A percentile compares a stretch with the other conserved stretches of the same genome.
Conservation (phyloP, 495 filamentous ascomycete genomes). For the Lepidopterella palustris region DNA sequence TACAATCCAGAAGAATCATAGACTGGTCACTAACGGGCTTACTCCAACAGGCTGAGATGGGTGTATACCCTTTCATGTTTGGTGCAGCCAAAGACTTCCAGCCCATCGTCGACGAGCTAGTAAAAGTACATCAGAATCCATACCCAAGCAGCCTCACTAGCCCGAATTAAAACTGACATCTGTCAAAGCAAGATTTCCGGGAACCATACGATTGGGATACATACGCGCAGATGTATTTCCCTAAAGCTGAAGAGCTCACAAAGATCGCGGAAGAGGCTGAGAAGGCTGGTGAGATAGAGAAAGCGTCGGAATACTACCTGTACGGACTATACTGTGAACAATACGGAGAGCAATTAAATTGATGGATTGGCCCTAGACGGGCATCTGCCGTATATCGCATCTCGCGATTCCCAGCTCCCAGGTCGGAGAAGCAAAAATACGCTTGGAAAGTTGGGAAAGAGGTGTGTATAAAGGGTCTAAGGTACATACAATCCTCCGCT, state of each 20-base stretch:
- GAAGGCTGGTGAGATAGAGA: slow-evolving; percentile 39
- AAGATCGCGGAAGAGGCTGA: slow-evolving; percentile 44
- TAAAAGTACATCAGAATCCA: slow-evolving; percentile 39
- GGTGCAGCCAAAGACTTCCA: slow-evolving; percentile 63
- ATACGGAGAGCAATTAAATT: not conserved
- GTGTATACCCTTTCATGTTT: slow-evolving; percentile 77
- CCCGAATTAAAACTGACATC: slow-evolving; percentile 5
- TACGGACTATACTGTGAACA: not conserved
- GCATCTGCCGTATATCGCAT: slow-evolving; percentile 69
- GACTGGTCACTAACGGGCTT: not conserved
- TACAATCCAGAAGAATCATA: not conserved
- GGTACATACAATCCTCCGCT: slow-evolving; percentile 6
- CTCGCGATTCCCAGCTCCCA: slow-evolving; percentile 56
- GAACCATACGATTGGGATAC: slow-evolving; percentile 55
- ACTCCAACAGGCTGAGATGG: slow-evolving; percentile 46
- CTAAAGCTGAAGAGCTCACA: slow-evolving; percentile 50
- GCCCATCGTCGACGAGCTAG: slow-evolving; percentile 60
- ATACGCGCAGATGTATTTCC: slow-evolving; percentile 59
- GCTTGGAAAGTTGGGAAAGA: slow-evolving; percentile 65
- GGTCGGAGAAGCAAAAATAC: slow-evolving; percentile 52
- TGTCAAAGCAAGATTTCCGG: slow-evolving; percentile 47
- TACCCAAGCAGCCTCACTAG: not conserved
- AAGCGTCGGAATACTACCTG: slow-evolving; percentile 58
- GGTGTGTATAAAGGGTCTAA: slow-evolving; percentile 54
- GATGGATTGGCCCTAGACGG: slow-evolving; percentile 34